Percentiles rank a stretch among this genome's conserved stretches.
Conservation (phyloP, 371 early-diverging fungal genomes). For the Mycotypha africana region DNA sequence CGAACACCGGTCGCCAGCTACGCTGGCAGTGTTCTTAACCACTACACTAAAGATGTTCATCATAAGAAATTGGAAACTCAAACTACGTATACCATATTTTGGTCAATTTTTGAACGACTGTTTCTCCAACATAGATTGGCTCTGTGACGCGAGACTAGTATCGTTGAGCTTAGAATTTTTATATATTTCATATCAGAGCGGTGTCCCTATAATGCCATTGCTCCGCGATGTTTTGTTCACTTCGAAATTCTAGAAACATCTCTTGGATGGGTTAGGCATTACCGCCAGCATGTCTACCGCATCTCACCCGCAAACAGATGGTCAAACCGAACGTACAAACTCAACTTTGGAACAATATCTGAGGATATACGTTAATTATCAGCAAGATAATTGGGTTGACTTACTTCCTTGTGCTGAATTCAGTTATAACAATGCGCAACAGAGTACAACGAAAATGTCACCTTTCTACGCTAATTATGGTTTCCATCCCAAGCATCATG, state of each 20-base stretch:
- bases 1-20: too few relatives aligned
- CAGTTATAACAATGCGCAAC: conserved; percentile 39
- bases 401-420: conserved; percentile 45
- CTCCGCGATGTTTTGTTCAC: conserved; percentile 40
- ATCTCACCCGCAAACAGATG: conserved; percentile 49
- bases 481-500: conserved; percentile 18
- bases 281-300: conserved; percentile 30
- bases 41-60: too few relatives aligned
- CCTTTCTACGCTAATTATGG: conserved; percentile 27
- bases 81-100: too few relatives aligned
- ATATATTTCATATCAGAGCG: too few relatives aligned
- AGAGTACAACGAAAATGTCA: conserved; percentile 20
- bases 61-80: too few relatives aligned
- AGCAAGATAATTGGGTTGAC: conserved; percentile 43
- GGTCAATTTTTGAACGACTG: too few relatives aligned
- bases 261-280: conserved; percentile 19
- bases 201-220: too few relatives aligned
- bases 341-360: conserved; percentile 46
- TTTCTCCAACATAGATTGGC: too few relatives aligned
- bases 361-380: conserved; percentile 25
- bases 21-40: too few relatives aligned
- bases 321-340: conserved; percentile 50
- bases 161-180: too few relatives aligned
- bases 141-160: too few relatives aligned
- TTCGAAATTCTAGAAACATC: conserved; percentile 21